A percentile compares a stretch with the other conserved stretches of the same genome.
Evolutionary conservation across 1,139 yeast genomes (phyloP).

Genomic region (Diutina catenulata): DNA sequence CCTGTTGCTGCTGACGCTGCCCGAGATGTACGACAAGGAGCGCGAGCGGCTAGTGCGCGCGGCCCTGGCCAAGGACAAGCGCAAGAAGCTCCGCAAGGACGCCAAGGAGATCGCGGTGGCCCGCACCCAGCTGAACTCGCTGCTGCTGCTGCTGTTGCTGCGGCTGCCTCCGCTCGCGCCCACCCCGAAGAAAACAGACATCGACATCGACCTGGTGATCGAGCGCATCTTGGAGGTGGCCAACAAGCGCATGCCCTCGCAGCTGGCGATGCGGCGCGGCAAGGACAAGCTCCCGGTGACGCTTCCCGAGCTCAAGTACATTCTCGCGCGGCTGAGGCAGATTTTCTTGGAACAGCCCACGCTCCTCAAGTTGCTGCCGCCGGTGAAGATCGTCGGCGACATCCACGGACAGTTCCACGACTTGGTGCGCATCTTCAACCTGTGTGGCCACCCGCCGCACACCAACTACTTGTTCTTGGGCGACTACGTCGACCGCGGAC

Average conservation of each 20-base stretch:
- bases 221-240: constrained; percentile 41
- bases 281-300: constrained; percentile 34
- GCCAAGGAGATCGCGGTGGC: no score
- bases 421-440: constrained; percentile 5
- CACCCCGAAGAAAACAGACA: constrained; percentile 14
- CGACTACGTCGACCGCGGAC: constrained; percentile 6
- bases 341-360: constrained; percentile 71
- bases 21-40: no score
- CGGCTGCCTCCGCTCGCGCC: constrained; percentile 19
- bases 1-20: constrained; percentile 4
- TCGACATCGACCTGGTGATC: constrained; percentile 45
- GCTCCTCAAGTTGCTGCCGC: constrained; percentile 63
- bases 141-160: constrained; percentile 13
- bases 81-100: not conserved
- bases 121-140: no score
- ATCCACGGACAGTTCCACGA: constrained; percentile 6
- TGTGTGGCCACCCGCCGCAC: constrained; percentile 5
- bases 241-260: constrained; percentile 12
- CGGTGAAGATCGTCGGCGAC: constrained; percentile 56
- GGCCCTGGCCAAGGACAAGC: not conserved
- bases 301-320: constrained; percentile 46
- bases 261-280: constrained; percentile 14
- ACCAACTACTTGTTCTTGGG: constrained; percentile 6
- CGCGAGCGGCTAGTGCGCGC: no score
- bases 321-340: constrained; percentile 58